Evolutionary conservation across 352 stramenopile genomes (phyloP), one percentile per base, ranked within the genome.

Genomic region (Phytophthora meadii): DNA sequence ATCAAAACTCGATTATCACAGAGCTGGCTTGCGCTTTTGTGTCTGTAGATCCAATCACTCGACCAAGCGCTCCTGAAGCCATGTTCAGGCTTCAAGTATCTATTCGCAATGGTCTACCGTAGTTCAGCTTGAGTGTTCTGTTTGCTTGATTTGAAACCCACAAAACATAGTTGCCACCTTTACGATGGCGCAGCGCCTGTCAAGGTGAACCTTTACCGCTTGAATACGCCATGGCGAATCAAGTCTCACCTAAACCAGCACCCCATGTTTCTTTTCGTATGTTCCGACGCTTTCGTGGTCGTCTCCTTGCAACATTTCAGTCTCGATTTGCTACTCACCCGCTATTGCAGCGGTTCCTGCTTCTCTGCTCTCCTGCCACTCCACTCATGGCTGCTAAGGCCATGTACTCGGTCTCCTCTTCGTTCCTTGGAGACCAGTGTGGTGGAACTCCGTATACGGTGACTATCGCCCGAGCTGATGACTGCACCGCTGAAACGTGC

Each of bases 41-140:
- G 3, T 37, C 64, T 1, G 36, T 78, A 24, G 48, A 77, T 25
- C 57, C 69, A n/a, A 39, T 3, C 0, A 24, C 69, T 6, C 57
- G 69, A 2, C 69, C 73, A 0, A 74, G 56, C 2, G 54, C 65
- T 25, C 50, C 57, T 3, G 61, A 76, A 47, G 61, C 54, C 2
- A 15, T 77, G 24, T 72, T 76, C 50, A 51, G 56, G 7, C 28
- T 78, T 1, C 69, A 75, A 27, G 3, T 19, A 34, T 5, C 30
- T 34, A 11, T 34, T 11, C 1, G 30, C 30, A 34, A 34, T 11
- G 30, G 8, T 8, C 30, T 34, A 34, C 7, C 30, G 2, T 34
- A 34, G 8, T 11, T 34, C 4, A 1, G 8, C 8, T 22, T 22
- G 22, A 22, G 22, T 22, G 1, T 22, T 22, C 22, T 22, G 22